These are phyloP conservation scores for Elsinoe batatas DNA, from an alignment of 2,329 filamentous ascomycete genomes.

Conservation along the genomic window DNA sequence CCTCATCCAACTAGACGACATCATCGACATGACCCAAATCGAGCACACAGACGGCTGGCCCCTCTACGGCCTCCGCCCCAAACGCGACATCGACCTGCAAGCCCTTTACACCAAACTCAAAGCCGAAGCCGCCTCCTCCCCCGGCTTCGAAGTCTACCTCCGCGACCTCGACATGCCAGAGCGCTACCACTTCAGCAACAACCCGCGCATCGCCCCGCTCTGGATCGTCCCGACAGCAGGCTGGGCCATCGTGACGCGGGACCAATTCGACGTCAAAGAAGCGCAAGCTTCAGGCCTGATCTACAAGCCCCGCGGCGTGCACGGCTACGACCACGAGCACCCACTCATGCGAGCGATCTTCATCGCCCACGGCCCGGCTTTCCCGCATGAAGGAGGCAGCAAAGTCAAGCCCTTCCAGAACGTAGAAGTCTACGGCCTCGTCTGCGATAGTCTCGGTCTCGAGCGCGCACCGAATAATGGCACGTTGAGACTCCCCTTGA, in stretches of 20 bases:
- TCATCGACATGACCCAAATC: constrained; percentile 68
- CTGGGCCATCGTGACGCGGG: constrained; percentile 77
- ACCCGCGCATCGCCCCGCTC: constrained; percentile 80
- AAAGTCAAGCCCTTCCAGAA: constrained; percentile 80
- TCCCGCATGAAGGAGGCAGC: constrained; percentile 75
- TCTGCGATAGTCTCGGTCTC: constrained; percentile 79
- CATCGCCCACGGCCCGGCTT: constrained; percentile 81
- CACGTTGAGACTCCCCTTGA: constrained; percentile 64
- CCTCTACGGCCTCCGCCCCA: constrained; percentile 76
- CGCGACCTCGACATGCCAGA: constrained; percentile 81
- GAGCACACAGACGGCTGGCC: constrained; percentile 92
- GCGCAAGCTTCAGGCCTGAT: constrained; percentile 53
- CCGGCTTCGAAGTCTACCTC: constrained; percentile 77
- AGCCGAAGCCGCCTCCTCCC: constrained; percentile 46
- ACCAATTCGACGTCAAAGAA: constrained; percentile 65
- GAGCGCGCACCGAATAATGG: constrained; percentile 74
- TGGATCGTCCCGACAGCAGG: constrained; percentile 91
- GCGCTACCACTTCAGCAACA: constrained; percentile 82
- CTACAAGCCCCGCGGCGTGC: constrained; percentile 75
- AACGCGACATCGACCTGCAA: constrained; percentile 55
- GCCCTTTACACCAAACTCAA: constrained; percentile 54
- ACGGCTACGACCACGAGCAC: constrained; percentile 92
- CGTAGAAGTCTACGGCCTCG: constrained; percentile 85
- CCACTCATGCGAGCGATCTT: constrained; percentile 96
- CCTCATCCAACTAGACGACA: constrained; percentile 79